Base-by-base conservation (phyloP, 1,284 basidiomycete genomes). In the Ustilago loliicola region DNA sequence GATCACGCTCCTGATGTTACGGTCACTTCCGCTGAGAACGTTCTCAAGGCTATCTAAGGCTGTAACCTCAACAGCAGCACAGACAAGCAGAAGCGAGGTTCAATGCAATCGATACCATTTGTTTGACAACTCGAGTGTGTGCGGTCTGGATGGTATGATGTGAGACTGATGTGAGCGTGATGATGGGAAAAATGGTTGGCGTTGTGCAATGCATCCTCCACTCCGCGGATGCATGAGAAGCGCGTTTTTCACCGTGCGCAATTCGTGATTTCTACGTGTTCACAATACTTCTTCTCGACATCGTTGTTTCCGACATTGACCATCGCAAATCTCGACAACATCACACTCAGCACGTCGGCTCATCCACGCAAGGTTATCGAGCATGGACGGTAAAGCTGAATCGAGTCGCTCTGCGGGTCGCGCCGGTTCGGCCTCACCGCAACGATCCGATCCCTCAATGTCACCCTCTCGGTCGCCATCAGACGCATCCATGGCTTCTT, bases 21-120 rank as follows among this genome's bases (percentile, higher is more conserved):
- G 11, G 77, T 82, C 38, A 85, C 83, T 25, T 61, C 66, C 19
- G 83, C 80, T 38, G 82, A 80, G 63, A 80, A 82, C 51, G 67
- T 85, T 17, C 67, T 85, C 36, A 68, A 76, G 71, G 66, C 65
- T 38, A 42, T 81, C 38, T 73, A 53, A 58, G 56, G 32, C 32
- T 51, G 48, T n/a, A 38, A 38, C 13, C 8, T 38, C 13, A 11
- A 10, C n/a, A n/a, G n/a, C n/a, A 15, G 36, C 36, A 10, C 36
- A 15, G 3, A 38, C 13, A 47, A 23, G 45, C 45, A 5, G 4
- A 47, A 23, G 19, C 17, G 45, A 47, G 8, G 21, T 47, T 47
- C 11, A 23, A 47, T 21, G 45, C 45, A 47, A 17, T 47, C 21
- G 45, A 47, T 47, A 47, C 45, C 45, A 21, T 23, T 23, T 8